Percentiles rank a stretch among this genome's conserved stretches.
These are phyloP conservation scores for Solanum phureja DNA, from an alignment of 257 asterid genomes.

Conservation along the genomic window DNA sequence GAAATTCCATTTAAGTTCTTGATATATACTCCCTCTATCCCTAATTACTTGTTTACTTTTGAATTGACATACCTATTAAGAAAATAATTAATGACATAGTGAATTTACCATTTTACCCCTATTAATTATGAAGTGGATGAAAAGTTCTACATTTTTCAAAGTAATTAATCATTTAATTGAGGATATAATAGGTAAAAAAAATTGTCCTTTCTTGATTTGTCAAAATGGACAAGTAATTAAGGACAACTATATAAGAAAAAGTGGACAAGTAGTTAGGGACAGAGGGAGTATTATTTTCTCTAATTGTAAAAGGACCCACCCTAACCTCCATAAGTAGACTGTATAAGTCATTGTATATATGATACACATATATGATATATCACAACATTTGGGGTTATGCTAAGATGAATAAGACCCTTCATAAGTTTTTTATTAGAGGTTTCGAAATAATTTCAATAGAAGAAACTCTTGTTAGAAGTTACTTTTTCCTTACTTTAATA, in stretches of 20 bases:
- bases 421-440: neutral
- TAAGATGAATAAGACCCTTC: neutral
- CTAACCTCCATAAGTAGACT: neutral
- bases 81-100: too few species aligned
- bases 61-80: too few species aligned
- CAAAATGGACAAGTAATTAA: too few species aligned
- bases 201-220: too few species aligned
- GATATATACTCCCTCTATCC: neutral
- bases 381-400: neutral
- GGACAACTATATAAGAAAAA: too few species aligned
- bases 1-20: neutral
- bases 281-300: neutral
- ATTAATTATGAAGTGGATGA: too few species aligned
- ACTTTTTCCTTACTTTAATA: neutral
- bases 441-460: neutral
- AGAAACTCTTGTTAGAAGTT: neutral
- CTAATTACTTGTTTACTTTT: too few species aligned
- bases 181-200: too few species aligned
- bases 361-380: neutral
- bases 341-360: neutral
- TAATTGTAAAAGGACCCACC: neutral
- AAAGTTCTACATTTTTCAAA: too few species aligned
- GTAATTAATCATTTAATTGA: too few species aligned
- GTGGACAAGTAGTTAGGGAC: too few species aligned
- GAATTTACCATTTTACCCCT: too few species aligned